Conservation (phyloP, 495 filamentous ascomycete species). For the Mytilinidion resinicola region DNA sequence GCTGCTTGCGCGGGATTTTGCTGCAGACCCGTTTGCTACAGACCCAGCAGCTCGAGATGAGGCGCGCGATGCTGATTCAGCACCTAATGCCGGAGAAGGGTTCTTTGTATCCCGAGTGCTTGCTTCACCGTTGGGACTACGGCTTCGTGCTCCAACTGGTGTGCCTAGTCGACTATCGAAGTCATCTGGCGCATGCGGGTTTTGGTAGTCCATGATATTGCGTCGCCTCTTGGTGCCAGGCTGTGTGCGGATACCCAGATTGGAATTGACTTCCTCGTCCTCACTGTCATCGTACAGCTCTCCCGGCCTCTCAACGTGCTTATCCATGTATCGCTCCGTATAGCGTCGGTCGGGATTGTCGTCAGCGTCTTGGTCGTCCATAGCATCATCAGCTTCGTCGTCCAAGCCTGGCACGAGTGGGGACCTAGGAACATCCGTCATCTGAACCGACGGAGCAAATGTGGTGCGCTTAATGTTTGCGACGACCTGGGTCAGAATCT, state of each 20-base stretch:
- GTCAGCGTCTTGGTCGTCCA: constrained; percentile 86
- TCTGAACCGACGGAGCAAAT: constrained; percentile 86
- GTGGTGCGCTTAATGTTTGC: constrained; percentile 88
- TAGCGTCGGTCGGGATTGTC: constrained; percentile 78
- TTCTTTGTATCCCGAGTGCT: background rate
- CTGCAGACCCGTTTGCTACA: constrained; percentile 1
- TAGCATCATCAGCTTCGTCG: constrained; percentile 81
- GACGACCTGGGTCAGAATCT: constrained; percentile 86
- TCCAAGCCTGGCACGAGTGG: constrained; percentile 53
- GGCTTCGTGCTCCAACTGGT: constrained; percentile 5
- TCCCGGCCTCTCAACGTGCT: constrained; percentile 45
- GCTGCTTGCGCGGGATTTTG: background rate
- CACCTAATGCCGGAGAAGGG: constrained; percentile 9
- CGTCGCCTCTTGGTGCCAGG: constrained; percentile 51
- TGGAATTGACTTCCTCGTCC: constrained; percentile 74
- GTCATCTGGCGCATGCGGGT: constrained; percentile 57
- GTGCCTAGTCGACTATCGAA: background rate
- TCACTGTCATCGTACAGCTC: constrained; percentile 54
- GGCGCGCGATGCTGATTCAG: constrained; percentile 15
- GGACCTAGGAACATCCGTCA: constrained; percentile 85
- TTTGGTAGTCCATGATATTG: constrained; percentile 66
- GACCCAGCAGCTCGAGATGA: constrained; percentile 11
- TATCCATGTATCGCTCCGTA: constrained; percentile 79
- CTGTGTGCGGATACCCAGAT: constrained; percentile 63
- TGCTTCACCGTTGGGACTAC: constrained; percentile 18